Base-by-base conservation (phyloP, 2,329 filamentous ascomycete genomes). In the Aspergillus fumigatiaffinis region DNA sequence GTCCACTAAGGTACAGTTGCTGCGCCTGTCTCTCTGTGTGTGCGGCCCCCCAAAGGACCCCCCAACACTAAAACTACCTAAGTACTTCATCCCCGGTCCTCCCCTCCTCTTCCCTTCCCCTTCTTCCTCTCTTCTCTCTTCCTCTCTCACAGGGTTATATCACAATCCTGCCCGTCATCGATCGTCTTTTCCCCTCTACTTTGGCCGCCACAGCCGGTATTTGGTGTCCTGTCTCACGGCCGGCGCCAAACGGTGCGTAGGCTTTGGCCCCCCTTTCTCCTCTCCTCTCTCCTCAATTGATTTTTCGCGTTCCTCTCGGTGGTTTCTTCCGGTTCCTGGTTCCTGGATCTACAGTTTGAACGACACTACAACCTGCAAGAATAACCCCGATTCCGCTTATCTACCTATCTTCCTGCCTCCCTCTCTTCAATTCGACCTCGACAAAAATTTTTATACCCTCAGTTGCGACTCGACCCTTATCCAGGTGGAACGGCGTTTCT, bases 211-310 rank as follows among this genome's bases (percentile, higher is more conserved):
- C 73, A 74, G 73, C 73, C 73, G 73, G 72, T 74, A 68, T 69
- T 74, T 75, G 73, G 73, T 76, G 73, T 76, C 73, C 73, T 75
- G 73, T 76, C 72, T 75, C 68, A 73, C 72, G 73, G 71, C 73
- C 73, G 72, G 73, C 73, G 73, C 73, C 73, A 75, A 73, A 75
- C 72, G 73, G 73, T 76, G 73, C 73, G 70, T 75, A 76, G 73
- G 73, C 73, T 74, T 72, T 71, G 71, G 73, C 72, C 72, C 71
- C 68, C 69, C 67, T 50, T 56, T 58, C 55, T 56, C 61, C 58
- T 57, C 62, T 62, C 60, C 64, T 54, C 63, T 57, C 54, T 59
- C 52, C 58, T 64, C 63, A 56, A 56, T 62, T 58, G 52, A 59
- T 62, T 63, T 59, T 58, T 60, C 51, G 46, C 48, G 54, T 60